A percentile compares a stretch with the other conserved stretches of the same genome.
Conservation (phyloP, 2,329 filamentous ascomycete genomes). For the Exophiala phaeomuriformis region DNA sequence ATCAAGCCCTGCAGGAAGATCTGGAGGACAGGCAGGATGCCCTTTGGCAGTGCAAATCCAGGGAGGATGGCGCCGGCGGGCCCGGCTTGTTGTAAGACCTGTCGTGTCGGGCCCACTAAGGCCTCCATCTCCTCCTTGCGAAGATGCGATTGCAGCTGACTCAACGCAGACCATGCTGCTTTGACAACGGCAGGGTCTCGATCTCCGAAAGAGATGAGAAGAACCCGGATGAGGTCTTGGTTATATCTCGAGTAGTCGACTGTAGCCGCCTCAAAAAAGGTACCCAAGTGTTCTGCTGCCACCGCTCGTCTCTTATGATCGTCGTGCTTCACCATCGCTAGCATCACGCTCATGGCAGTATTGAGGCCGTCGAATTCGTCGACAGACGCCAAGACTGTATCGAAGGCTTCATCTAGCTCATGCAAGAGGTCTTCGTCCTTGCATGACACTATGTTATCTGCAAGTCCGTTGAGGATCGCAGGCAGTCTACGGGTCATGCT, state of each 20-base stretch:
- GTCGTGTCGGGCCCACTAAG: constrained; percentile 75
- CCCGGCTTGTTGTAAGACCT: constrained; percentile 80
- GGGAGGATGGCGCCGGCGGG: constrained; percentile 76
- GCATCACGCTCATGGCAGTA: constrained; percentile 87
- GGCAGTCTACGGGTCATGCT: constrained; percentile 88
- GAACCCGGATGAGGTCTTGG: constrained; percentile 82
- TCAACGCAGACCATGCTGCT: constrained; percentile 79
- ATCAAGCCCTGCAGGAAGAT: constrained; percentile 97
- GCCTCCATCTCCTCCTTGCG: constrained; percentile 98
- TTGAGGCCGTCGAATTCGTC: constrained; percentile 96
- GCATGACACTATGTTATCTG: constrained; percentile 77
- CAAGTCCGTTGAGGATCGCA: constrained; percentile 82
- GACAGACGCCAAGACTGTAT: constrained; percentile 82
- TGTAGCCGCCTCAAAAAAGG: constrained; percentile 72
- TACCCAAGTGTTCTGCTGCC: constrained; percentile 71
- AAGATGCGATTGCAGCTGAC: constrained; percentile 77
- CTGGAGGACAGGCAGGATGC: constrained; percentile 89
- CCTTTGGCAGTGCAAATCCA: constrained; percentile 87
- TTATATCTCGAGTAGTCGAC: constrained; percentile 95
- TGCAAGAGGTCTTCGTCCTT: constrained; percentile 65
- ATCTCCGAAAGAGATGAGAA: constrained; percentile 90
- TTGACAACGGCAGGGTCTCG: constrained; percentile 76
- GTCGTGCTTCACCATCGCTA: constrained; percentile 81
- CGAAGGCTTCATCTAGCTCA: constrained; percentile 74
- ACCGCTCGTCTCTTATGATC: constrained; percentile 77